phyloP scores from a whole-genome alignment of 805 yeast genomes.

The Kluyveromyces siamensis region DNA sequence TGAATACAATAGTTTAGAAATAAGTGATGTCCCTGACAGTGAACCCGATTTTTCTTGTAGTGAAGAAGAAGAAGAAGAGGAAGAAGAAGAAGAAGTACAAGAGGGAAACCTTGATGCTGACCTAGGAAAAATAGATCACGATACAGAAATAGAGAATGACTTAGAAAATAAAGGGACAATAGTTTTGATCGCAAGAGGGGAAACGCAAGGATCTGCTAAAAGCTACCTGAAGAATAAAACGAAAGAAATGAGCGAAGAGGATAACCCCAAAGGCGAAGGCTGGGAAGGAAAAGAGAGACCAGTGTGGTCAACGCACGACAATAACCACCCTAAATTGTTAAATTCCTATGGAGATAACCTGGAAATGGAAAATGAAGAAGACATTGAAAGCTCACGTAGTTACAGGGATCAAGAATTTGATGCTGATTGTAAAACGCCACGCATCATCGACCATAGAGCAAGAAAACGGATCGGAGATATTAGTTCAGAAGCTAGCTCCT shows the following conservation, averaged over 20 bases:
- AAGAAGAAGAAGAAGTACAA: constrained; percentile 9
- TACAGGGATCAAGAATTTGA: not conserved
- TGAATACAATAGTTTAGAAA: constrained; percentile 6
- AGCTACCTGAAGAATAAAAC: constrained; percentile 12
- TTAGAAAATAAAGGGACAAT: constrained; percentile 3
- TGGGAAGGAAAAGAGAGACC: not conserved
- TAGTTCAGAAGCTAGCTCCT: not conserved
- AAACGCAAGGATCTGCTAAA: constrained; percentile 1
- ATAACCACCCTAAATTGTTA: not conserved
- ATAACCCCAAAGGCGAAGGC: too few species aligned
- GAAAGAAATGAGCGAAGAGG: not conserved
- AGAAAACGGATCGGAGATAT: constrained; percentile 4
- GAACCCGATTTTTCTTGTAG: constrained; percentile 14
- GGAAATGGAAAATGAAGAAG: not conserved
- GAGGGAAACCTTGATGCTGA: constrained; percentile 16
- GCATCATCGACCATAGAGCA: not conserved
- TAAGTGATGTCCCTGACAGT: constrained; percentile 14
- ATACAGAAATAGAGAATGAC: constrained; percentile 23
- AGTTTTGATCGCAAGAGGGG: constrained; percentile 5
- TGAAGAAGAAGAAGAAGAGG: constrained; percentile 9
- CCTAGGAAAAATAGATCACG: constrained; percentile 17
- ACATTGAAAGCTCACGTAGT: not conserved
- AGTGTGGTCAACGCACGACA: not conserved
- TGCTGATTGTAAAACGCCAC: not conserved
- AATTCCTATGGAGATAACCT: too few species aligned